Percentiles rank a stretch among this genome's conserved stretches.
These are phyloP conservation scores for Daedaleopsis nitida DNA, from an alignment of 768 basidiomycete species.

Conservation along the genomic window DNA sequence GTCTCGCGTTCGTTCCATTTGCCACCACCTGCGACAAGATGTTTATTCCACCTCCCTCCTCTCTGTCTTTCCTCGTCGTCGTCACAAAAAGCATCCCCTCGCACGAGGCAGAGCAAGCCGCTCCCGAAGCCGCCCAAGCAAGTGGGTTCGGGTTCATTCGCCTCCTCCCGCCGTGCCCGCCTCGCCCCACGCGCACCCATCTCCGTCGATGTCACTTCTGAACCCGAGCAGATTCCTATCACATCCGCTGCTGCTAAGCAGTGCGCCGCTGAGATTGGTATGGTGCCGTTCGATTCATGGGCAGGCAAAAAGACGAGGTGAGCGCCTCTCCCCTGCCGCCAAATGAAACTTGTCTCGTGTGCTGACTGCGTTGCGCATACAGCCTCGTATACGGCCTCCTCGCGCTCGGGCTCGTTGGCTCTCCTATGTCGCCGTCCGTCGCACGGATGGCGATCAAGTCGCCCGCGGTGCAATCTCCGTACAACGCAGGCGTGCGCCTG, in stretches of 20 bases:
- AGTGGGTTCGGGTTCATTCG: conserved; percentile 17
- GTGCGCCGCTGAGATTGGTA: conserved; percentile 22
- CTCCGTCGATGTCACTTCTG: conserved; percentile 14
- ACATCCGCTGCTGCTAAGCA: conserved; percentile 16
- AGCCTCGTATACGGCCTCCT: conserved; percentile 24
- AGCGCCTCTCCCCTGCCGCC: not conserved
- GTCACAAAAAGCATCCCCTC: conserved; percentile 6
- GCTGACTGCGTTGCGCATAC: not conserved
- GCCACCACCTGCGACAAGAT: too few relatives aligned
- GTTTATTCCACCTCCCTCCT: not conserved
- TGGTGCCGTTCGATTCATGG: conserved; percentile 26
- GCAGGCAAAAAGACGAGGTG: conserved; percentile 23
- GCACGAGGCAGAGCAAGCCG: conserved; percentile 11
- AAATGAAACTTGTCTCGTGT: not conserved
- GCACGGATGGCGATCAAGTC: conserved; percentile 9
- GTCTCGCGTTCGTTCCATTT: too few relatives aligned
- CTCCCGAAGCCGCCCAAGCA: conserved; percentile 12
- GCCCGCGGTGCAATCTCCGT: conserved; percentile 6
- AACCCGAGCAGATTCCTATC: conserved; percentile 16
- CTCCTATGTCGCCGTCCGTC: conserved; percentile 18
- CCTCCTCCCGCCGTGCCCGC: conserved; percentile 10
- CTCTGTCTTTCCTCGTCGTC: not conserved
- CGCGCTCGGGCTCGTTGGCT: conserved; percentile 23
- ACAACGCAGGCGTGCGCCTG: conserved; percentile 9
- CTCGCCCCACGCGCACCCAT: conserved; percentile 15